These are phyloP conservation scores for Zalaria obscura DNA, from an alignment of 2,329 filamentous ascomycete genomes.

Conservation along the genomic window DNA sequence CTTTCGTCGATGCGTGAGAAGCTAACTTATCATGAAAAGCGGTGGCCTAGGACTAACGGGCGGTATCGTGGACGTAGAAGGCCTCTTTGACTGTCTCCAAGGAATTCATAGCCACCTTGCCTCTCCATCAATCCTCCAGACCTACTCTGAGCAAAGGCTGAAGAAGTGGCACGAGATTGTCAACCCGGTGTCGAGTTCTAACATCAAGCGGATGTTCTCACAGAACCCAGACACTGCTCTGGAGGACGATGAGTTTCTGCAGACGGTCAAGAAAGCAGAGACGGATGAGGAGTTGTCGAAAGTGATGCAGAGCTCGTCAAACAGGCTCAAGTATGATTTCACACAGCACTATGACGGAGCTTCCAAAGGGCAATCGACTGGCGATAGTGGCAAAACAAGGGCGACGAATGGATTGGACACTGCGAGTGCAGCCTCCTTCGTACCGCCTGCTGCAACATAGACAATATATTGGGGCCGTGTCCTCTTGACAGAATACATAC, in stretches of 20 bases:
- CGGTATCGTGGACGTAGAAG: constrained; percentile 12
- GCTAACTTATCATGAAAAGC: neutral
- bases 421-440: too few species aligned
- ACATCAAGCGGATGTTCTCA: constrained; percentile 9
- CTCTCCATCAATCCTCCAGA: constrained; percentile 16
- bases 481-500: too few species aligned
- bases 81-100: constrained; percentile 12
- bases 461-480: too few species aligned
- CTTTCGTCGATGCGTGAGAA: neutral
- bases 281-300: constrained; percentile 9
- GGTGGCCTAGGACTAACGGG: constrained; percentile 13
- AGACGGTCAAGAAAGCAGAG: constrained; percentile 9
- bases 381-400: too few species aligned
- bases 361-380: too few species aligned
- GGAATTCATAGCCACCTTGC: constrained; percentile 8
- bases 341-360: constrained; percentile 4
- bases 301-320: constrained; percentile 7
- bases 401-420: too few species aligned
- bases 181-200: constrained; percentile 14
- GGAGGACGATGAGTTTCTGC: constrained; percentile 13
- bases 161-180: constrained; percentile 21
- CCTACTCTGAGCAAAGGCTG: constrained; percentile 20
- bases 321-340: constrained; percentile 12
- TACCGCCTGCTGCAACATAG: too few species aligned
- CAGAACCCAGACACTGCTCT: constrained; percentile 12